Percentiles rank a stretch among this genome's conserved stretches.
These are phyloP conservation scores for Vachellia collinsii DNA, from an alignment of 306 rosid genomes.

Conservation along the genomic window DNA sequence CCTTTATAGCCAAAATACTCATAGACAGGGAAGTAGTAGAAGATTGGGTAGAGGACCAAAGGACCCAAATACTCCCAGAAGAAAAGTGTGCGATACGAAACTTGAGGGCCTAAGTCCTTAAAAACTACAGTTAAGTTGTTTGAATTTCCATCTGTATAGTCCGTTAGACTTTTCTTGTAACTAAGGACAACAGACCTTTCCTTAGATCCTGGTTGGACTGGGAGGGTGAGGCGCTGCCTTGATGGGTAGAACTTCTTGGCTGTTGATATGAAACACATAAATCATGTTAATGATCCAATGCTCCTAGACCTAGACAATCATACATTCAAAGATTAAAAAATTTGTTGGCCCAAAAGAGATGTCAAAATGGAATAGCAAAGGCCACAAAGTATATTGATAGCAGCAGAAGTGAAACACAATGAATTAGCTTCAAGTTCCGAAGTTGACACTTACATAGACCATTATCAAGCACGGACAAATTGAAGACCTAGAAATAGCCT, in stretches of 20 bases:
- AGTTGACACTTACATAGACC: neutral
- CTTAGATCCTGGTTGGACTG: slow-evolving; percentile 76
- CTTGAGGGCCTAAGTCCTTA: slow-evolving; percentile 96
- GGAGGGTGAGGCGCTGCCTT: slow-evolving; percentile 92
- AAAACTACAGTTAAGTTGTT: slow-evolving; percentile 67
- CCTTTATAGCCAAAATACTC: slow-evolving; percentile 69
- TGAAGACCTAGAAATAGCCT: slow-evolving; percentile 1
- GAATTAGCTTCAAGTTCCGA: slow-evolving; percentile 34
- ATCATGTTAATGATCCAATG: slow-evolving; percentile 38
- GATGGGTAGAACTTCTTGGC: slow-evolving; percentile 82
- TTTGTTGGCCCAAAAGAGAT: neutral
- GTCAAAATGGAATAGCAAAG: slow-evolving; percentile 22
- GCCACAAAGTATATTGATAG: slow-evolving; percentile 23
- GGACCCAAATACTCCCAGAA: slow-evolving; percentile 97
- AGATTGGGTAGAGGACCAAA: slow-evolving; percentile 83
- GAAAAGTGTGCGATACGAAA: slow-evolving; percentile 81
- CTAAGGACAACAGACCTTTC: slow-evolving; percentile 78
- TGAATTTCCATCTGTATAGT: slow-evolving; percentile 65
- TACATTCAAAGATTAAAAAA: slow-evolving; percentile 7
- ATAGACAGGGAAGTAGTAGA: slow-evolving; percentile 83
- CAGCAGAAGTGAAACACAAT: slow-evolving; percentile 14
- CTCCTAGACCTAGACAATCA: neutral
- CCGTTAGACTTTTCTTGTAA: slow-evolving; percentile 74
- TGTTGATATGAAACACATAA: slow-evolving; percentile 52
- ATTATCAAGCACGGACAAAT: neutral